These are phyloP conservation scores for Alopecurus myosuroides DNA, from an alignment of 176 grass and related monocot species.

Conservation along the genomic window DNA sequence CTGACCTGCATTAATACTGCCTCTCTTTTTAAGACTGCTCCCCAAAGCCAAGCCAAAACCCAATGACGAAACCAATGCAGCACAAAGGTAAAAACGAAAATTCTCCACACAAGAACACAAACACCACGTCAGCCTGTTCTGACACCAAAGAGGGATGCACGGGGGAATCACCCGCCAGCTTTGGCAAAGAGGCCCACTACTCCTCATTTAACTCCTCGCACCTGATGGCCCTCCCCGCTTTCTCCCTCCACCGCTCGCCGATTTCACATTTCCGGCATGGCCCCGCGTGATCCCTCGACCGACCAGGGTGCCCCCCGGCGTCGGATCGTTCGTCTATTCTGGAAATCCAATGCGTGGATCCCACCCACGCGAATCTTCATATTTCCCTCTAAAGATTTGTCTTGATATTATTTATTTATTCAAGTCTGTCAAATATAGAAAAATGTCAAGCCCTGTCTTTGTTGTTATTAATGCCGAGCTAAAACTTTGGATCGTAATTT, in stretches of 20 bases:
- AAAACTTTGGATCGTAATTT: neutral
- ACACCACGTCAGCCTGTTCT: neutral
- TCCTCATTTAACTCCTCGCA: neutral
- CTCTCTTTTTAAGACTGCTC: neutral
- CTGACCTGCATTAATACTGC: neutral
- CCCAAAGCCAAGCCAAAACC: neutral
- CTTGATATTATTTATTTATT: neutral
- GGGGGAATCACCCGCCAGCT: neutral
- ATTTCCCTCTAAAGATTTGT: neutral
- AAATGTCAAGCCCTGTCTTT: neutral
- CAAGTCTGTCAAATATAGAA: too few relatives aligned
- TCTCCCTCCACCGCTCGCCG: slow-evolving; percentile 5
- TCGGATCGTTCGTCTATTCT: neutral
- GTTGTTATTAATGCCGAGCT: neutral
- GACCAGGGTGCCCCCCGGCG: neutral
- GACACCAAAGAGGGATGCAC: neutral
- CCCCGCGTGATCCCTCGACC: neutral
- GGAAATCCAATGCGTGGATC: neutral
- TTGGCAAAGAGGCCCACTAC: neutral
- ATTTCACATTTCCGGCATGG: neutral
- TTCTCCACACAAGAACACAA: too few relatives aligned
- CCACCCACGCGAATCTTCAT: neutral
- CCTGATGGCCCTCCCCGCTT: neutral
- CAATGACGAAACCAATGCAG: neutral
- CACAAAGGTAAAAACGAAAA: neutral